A percentile compares a stretch with the other conserved stretches of the same genome.
Conservation (phyloP, 2,329 filamentous ascomycete species). For the Ambrosiella cleistominuta region DNA sequence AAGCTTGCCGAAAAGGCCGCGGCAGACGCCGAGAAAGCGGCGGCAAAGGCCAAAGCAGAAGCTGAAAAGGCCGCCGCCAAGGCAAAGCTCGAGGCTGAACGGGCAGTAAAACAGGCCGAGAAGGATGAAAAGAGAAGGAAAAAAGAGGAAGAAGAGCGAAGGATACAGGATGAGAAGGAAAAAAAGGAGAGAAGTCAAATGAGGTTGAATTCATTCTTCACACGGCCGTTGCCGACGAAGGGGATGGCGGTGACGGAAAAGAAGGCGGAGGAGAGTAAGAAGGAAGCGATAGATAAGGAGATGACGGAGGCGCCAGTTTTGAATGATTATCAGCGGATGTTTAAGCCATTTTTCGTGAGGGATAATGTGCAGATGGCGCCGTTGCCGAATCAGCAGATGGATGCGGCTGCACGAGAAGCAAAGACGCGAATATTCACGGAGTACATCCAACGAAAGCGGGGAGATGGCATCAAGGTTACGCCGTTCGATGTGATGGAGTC, state of each 20-base stretch:
- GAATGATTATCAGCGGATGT: slow-evolving; percentile 49
- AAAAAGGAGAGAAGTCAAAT: slow-evolving; percentile 33
- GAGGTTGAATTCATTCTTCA: slow-evolving; percentile 31
- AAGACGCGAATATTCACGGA: slow-evolving; percentile 37
- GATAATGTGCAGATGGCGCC: slow-evolving; percentile 54
- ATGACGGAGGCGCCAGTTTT: slow-evolving; percentile 16
- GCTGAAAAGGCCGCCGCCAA: slow-evolving; percentile 24
- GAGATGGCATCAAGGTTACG: slow-evolving; percentile 26
- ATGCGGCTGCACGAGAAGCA: slow-evolving; percentile 34
- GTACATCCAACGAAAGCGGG: slow-evolving; percentile 24
- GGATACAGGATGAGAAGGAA: slow-evolving; percentile 26
- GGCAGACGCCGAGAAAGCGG: slow-evolving; percentile 18
- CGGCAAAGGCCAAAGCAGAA: slow-evolving; percentile 16
- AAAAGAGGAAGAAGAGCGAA: slow-evolving; percentile 31
- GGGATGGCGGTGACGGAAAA: neutral
- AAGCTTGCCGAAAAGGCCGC: slow-evolving; percentile 21
- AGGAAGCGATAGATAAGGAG: slow-evolving; percentile 13
- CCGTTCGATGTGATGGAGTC: slow-evolving; percentile 28
- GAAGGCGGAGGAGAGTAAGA: slow-evolving; percentile 18
- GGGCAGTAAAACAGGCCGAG: slow-evolving; percentile 24
- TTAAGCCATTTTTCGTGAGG: slow-evolving; percentile 68
- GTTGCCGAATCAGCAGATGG: slow-evolving; percentile 34
- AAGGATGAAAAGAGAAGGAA: slow-evolving; percentile 30
- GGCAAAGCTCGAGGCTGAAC: slow-evolving; percentile 25
- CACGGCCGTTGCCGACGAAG: slow-evolving; percentile 23